Evolutionary conservation across 225 moss, liverwort and hornwort genomes (phyloP).

Genomic region (Sphagnum tenellum): DNA sequence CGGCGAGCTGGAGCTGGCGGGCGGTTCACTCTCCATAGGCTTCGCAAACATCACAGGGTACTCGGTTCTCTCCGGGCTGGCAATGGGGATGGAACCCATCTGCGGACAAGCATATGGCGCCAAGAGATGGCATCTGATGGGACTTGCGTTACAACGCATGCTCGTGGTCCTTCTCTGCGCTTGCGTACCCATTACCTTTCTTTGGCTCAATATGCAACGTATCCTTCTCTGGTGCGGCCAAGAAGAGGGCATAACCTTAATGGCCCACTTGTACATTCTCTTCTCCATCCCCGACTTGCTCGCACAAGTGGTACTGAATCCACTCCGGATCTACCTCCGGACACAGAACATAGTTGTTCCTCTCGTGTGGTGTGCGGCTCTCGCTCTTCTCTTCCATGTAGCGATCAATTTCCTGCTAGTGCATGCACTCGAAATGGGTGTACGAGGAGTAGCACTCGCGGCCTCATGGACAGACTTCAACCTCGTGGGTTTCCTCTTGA

Average conservation of each 20-base stretch:
- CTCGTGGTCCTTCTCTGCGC: slow-evolving; percentile 62
- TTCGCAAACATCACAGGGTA: slow-evolving; percentile 95
- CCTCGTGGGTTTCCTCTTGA: slow-evolving; percentile 60
- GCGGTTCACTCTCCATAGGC: slow-evolving; percentile 83
- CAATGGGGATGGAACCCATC: slow-evolving; percentile 92
- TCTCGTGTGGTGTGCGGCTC: slow-evolving; percentile 67
- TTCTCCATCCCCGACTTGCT: slow-evolving; percentile 79
- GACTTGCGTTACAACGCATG: slow-evolving; percentile 75
- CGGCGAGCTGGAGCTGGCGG: slow-evolving; percentile 73
- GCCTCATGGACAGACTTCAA: slow-evolving; percentile 86
- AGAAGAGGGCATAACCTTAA: slow-evolving; percentile 59
- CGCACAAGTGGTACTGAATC: slow-evolving; percentile 72
- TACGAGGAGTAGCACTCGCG: slow-evolving; percentile 74
- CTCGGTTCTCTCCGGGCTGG: slow-evolving; percentile 81
- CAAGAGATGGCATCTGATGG: slow-evolving; percentile 70
- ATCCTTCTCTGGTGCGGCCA: slow-evolving; percentile 71
- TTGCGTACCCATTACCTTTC: slow-evolving; percentile 58
- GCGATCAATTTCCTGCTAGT: slow-evolving; percentile 73
- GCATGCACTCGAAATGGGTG: slow-evolving; percentile 41
- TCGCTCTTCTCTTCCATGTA: slow-evolving; percentile 64
- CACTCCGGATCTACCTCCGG: slow-evolving; percentile 77
- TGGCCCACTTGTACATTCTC: slow-evolving; percentile 69
- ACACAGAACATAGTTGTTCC: slow-evolving; percentile 67
- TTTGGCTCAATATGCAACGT: slow-evolving; percentile 65
- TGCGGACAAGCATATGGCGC: slow-evolving; percentile 84